Percentiles rank a stretch among this genome's conserved stretches.
Evolutionary conservation across 306 rosid genomes (phyloP).

Genomic region (Fagus crenata): DNA sequence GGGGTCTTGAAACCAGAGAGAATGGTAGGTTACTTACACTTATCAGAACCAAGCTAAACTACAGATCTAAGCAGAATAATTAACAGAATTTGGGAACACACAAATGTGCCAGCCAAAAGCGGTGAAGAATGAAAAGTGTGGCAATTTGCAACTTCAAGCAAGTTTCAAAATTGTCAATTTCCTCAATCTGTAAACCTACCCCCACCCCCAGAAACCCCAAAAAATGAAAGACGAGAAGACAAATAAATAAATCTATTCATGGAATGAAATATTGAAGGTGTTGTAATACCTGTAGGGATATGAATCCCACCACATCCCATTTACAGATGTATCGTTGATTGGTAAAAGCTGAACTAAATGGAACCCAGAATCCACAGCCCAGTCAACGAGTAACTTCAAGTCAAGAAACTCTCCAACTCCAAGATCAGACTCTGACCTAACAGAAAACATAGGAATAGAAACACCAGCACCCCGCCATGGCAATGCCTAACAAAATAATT

Average conservation of each 20-base stretch:
- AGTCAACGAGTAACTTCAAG: constrained; percentile 83
- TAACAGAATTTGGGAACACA: constrained; percentile 19
- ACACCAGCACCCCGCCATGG: constrained; percentile 98
- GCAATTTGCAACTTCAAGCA: constrained; percentile 11
- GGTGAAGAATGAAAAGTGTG: constrained; percentile 17
- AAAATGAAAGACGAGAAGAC: constrained; percentile 3
- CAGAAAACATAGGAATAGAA: constrained; percentile 91
- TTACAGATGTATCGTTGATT: constrained; percentile 91
- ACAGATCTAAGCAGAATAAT: constrained; percentile 15
- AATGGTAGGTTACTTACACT: constrained; percentile 15
- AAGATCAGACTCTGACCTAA: constrained; percentile 82
- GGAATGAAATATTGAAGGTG: constrained; percentile 8
- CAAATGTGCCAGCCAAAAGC: constrained; percentile 19
- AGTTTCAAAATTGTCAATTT: constrained; percentile 11
- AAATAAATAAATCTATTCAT: constrained; percentile 1
- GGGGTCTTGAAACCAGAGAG: background rate
- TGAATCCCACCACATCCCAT: constrained; percentile 98
- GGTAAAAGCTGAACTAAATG: constrained; percentile 96
- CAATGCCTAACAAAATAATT: constrained; percentile 53
- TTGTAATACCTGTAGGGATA: constrained; percentile 86
- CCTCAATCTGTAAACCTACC: background rate
- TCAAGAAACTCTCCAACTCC: constrained; percentile 99
- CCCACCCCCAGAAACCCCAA: constrained; percentile 12
- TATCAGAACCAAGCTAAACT: constrained; percentile 18
- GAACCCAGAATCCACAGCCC: constrained; percentile 91